Evolutionary conservation across 768 basidiomycete species (phyloP).

Genomic region (Mycena crocata): DNA sequence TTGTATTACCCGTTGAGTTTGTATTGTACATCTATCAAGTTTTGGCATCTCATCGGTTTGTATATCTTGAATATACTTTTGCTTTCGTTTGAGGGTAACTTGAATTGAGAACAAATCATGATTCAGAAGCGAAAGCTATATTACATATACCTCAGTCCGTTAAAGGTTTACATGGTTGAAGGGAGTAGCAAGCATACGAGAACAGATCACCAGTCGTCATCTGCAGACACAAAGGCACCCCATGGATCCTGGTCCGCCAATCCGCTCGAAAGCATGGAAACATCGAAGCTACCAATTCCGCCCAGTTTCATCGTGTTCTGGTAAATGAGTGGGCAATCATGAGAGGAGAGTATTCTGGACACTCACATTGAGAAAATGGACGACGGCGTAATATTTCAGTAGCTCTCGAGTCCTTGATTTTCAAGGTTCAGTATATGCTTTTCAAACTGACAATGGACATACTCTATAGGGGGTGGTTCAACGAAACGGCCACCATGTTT

Average conservation of each 20-base stretch:
- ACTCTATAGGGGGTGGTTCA: conserved; percentile 21
- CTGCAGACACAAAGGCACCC: conserved; percentile 11
- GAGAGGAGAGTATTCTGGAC: neutral
- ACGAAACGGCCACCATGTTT: conserved; percentile 24
- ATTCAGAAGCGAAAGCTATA: no score
- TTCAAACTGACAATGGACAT: neutral
- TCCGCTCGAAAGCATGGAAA: conserved; percentile 4
- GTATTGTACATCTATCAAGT: no score
- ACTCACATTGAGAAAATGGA: conserved; percentile 18
- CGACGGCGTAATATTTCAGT: conserved; percentile 17
- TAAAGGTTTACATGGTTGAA: no score
- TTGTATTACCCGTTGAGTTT: no score
- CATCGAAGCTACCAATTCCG: neutral
- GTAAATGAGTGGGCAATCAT: neutral
- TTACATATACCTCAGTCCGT: no score
- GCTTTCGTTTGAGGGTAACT: no score
- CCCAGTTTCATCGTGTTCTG: conserved; percentile 13
- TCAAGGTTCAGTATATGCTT: no score
- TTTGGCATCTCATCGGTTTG: no score
- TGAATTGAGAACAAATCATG: no score
- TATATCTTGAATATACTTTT: no score
- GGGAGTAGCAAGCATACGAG: neutral
- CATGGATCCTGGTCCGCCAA: conserved; percentile 2
- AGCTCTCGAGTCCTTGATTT: conserved; percentile 12
- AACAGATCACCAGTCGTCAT: conserved; percentile 79